Conservation (phyloP, 768 basidiomycete genomes). For the Suillus hirtellus region DNA sequence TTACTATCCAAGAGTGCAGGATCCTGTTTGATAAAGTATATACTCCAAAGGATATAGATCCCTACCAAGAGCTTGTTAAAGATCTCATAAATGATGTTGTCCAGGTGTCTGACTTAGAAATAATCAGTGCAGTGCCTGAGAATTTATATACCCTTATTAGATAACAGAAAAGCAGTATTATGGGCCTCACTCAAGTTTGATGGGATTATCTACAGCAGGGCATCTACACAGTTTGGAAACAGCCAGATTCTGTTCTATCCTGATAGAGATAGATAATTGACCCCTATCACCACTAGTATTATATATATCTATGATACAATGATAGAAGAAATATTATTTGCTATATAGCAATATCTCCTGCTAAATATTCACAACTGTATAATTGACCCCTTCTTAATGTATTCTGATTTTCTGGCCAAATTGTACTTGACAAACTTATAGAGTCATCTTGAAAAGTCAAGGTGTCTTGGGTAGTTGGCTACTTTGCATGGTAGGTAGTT, state of each 20-base stretch:
- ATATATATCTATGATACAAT: not conserved
- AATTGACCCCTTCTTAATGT: no score
- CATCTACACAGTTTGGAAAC: not conserved
- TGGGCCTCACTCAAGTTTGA: not conserved
- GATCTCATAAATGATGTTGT: not conserved
- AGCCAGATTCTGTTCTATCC: not conserved
- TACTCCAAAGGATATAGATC: not conserved
- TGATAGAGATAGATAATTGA: not conserved
- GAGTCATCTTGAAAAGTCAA: no score
- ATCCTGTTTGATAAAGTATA: conserved; percentile 9
- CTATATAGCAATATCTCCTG: not conserved
- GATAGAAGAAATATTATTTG: not conserved
- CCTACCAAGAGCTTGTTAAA: not conserved
- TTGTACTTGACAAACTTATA: no score
- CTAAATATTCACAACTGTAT: not conserved
- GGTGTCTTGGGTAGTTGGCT: no score
- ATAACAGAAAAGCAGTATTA: not conserved
- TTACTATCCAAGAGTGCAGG: conserved; percentile 11
- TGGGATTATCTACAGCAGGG: not conserved
- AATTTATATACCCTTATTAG: not conserved
- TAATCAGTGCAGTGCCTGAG: not conserved
- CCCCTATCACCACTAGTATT: not conserved
- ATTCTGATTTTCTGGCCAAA: no score
- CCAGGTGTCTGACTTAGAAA: not conserved
- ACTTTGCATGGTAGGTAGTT: no score